Percentiles rank a stretch among this genome's conserved stretches.
phyloP scores from a whole-genome alignment of 192 early-diverging fungal genomes.

The Lobosporangium transversale region DNA sequence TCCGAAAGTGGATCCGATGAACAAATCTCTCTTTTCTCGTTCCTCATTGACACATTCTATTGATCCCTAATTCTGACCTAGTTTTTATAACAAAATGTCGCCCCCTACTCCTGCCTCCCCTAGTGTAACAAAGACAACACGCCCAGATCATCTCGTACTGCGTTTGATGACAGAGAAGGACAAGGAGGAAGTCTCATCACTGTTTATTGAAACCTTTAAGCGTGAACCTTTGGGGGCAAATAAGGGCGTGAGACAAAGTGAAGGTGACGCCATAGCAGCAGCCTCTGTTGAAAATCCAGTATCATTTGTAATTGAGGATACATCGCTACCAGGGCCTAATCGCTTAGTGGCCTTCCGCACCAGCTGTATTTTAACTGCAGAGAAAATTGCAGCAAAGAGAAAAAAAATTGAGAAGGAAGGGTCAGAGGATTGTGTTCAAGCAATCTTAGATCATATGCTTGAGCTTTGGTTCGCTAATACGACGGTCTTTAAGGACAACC shows the following conservation, averaged over 20 bases:
- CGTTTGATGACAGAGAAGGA: slow-evolving; percentile 32
- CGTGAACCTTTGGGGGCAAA: slow-evolving; percentile 40
- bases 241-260: slow-evolving; percentile 3
- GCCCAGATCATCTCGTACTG: slow-evolving; percentile 26
- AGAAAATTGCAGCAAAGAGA: not conserved
- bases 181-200: slow-evolving; percentile 18
- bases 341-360: slow-evolving; percentile 39
- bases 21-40: no score
- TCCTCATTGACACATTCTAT: no score
- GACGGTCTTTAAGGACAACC: slow-evolving; percentile 22
- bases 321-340: slow-evolving; percentile 6
- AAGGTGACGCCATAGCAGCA: slow-evolving; percentile 2
- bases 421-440: slow-evolving; percentile 7
- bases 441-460: slow-evolving; percentile 17
- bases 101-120: not conserved
- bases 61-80: no score
- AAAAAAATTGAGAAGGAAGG: not conserved
- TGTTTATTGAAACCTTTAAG: slow-evolving; percentile 34
- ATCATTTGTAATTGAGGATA: slow-evolving; percentile 48
- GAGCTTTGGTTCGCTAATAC: slow-evolving; percentile 31
- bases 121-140: not conserved
- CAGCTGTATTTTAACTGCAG: slow-evolving; percentile 15
- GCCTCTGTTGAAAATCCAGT: slow-evolving; percentile 29
- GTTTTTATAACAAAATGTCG: no score
- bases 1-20: no score